phyloP scores from a whole-genome alignment of 805 yeast species.

The Ogataea methylovora region DNA sequence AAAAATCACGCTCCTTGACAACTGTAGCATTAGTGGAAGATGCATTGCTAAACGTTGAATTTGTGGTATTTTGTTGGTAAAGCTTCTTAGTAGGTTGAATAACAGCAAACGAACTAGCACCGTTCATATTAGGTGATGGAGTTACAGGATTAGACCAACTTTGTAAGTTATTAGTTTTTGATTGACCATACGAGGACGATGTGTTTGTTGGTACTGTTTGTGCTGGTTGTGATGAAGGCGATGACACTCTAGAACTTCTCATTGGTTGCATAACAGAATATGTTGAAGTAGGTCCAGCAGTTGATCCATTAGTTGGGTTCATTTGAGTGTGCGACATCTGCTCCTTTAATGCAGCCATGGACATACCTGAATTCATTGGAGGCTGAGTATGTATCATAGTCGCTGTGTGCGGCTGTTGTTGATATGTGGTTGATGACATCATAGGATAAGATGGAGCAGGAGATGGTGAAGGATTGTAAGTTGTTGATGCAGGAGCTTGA shows the following conservation, averaged over 20 bases:
- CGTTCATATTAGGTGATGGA: no score
- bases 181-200: background rate
- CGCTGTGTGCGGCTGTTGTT: no score
- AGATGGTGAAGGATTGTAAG: background rate
- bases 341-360: no score
- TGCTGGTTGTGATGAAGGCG: background rate
- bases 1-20: background rate
- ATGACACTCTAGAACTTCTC: conserved; percentile 6
- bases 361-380: no score
- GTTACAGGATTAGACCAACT: no score
- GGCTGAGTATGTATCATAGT: no score
- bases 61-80: no score
- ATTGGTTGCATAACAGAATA: conserved; percentile 16
- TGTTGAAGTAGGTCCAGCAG: conserved; percentile 1
- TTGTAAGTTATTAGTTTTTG: no score
- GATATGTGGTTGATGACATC: no score
- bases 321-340: no score
- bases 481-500: background rate
- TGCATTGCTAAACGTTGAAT: no score
- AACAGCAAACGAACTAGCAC: conserved; percentile 8
- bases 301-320: background rate
- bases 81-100: conserved; percentile 16
- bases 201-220: background rate
- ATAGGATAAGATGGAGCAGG: no score
- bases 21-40: background rate